A percentile compares a stretch with the other conserved stretches of the same genome.
phyloP scores from a whole-genome alignment of 2,329 filamentous ascomycete genomes.

The Penicillium sp. region DNA sequence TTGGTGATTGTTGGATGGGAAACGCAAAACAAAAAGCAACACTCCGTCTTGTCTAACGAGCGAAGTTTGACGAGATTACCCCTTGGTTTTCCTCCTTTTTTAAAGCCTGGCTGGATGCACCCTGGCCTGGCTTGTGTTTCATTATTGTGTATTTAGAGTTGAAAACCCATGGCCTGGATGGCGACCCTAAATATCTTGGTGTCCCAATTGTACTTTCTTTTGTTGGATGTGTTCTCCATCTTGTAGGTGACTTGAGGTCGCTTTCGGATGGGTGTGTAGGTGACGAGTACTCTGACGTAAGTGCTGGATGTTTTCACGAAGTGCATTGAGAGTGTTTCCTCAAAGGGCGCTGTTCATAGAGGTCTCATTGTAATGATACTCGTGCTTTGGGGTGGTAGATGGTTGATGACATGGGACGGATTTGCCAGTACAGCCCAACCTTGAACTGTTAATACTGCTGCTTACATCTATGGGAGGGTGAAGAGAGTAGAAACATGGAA shows the following conservation, averaged over 20 bases:
- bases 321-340: too few species aligned
- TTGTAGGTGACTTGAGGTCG: neutral
- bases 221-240: neutral
- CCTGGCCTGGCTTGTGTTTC: constrained; percentile 37
- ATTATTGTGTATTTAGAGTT: constrained; percentile 47
- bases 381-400: too few species aligned
- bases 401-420: too few species aligned
- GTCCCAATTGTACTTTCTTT: constrained; percentile 33
- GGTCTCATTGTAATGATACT: too few species aligned
- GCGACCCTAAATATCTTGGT: constrained; percentile 37
- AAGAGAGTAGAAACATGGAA: neutral
- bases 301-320: too few species aligned
- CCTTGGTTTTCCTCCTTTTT: constrained; percentile 19
- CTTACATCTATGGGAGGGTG: too few species aligned
- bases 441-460: neutral
- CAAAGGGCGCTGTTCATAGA: too few species aligned
- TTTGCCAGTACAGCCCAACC: too few species aligned
- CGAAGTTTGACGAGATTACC: constrained; percentile 27
- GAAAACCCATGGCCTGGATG: constrained; percentile 39
- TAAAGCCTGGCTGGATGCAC: constrained; percentile 31
- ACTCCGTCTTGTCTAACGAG: constrained; percentile 21
- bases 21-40: neutral
- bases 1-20: neutral
- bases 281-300: too few species aligned
- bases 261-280: neutral